Evolutionary conservation across 2,329 filamentous ascomycete genomes (phyloP).

Genomic region (Scedosporium boydii): DNA sequence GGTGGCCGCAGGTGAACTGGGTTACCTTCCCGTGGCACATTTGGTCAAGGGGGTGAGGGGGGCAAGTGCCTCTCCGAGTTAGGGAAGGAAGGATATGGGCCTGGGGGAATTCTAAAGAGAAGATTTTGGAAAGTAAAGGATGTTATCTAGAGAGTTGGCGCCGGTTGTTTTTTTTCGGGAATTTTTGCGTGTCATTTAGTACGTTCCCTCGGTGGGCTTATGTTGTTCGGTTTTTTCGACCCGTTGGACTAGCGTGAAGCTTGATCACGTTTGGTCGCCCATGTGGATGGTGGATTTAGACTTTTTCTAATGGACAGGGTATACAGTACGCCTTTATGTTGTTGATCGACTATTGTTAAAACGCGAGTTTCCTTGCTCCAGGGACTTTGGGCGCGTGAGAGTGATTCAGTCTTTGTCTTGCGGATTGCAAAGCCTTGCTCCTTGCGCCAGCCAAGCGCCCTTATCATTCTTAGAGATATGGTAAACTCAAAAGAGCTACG

Average conservation of each 20-base stretch:
- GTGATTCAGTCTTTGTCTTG: neutral
- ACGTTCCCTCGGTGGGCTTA: neutral
- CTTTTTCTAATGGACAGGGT: neutral
- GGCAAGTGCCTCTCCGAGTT: neutral
- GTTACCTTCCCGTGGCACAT: conserved; percentile 17
- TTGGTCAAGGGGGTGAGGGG: neutral
- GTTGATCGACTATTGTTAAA: no score
- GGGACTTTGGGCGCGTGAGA: no score
- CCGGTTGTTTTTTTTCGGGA: neutral
- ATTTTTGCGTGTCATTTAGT: neutral
- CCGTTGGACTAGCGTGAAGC: neutral
- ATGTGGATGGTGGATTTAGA: neutral
- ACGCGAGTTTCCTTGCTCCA: no score
- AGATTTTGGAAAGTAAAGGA: no score
- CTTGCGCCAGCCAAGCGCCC: no score
- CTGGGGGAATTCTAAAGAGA: neutral
- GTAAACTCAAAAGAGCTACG: no score
- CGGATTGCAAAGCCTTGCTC: neutral
- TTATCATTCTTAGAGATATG: no score
- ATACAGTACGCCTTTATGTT: neutral
- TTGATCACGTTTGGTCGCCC: neutral
- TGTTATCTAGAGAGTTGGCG: no score
- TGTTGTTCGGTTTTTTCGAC: neutral
- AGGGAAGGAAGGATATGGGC: no score
- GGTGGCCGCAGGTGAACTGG: conserved; percentile 17